A percentile compares a stretch with the other conserved stretches of the same genome.
These are phyloP conservation scores for Solanum arcanum DNA, from an alignment of 257 asterid species.

Conservation along the genomic window DNA sequence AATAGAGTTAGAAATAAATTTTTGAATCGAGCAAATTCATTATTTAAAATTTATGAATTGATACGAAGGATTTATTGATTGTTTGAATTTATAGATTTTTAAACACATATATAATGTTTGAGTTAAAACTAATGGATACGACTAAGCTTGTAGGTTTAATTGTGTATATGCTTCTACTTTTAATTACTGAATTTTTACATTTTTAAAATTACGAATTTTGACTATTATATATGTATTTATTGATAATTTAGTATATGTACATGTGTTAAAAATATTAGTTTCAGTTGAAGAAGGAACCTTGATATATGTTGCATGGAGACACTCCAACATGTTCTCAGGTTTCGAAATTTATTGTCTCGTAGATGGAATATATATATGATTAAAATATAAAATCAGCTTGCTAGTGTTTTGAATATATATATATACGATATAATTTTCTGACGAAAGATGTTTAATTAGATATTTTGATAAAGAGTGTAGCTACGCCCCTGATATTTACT, in stretches of 20 bases:
- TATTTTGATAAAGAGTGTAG: too few relatives aligned
- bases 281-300: neutral
- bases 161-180: too few relatives aligned
- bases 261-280: neutral
- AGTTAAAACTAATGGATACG: too few relatives aligned
- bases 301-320: neutral
- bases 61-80: accelerated
- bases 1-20: neutral
- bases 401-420: neutral
- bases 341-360: neutral
- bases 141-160: too few relatives aligned
- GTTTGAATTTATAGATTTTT: too few relatives aligned
- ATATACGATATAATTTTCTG: too few relatives aligned
- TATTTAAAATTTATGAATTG: too few relatives aligned
- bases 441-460: accelerated
- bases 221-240: too few relatives aligned
- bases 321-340: neutral
- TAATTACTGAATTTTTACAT: neutral
- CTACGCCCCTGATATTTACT: too few relatives aligned
- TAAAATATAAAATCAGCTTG: neutral
- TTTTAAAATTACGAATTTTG: too few relatives aligned
- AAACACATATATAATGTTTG: too few relatives aligned
- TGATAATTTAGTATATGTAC: too few relatives aligned
- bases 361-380: neutral
- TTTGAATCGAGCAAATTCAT: neutral